Evolutionary conservation across 495 filamentous ascomycete genomes (phyloP), one percentile per base, ranked within the genome.

Genomic region (Aspergillus asperescens): DNA sequence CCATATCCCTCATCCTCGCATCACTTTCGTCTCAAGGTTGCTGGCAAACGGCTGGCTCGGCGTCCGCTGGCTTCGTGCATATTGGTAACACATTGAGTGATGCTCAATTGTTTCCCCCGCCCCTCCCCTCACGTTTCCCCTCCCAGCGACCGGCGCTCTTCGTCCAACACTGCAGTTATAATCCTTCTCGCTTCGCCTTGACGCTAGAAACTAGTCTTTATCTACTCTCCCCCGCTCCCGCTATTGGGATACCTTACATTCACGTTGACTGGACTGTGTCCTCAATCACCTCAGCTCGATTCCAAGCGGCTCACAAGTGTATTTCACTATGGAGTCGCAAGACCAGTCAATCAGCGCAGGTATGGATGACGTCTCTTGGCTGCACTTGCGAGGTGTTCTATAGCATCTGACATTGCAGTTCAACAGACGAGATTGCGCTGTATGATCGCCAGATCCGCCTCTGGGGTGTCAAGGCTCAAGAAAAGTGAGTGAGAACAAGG

Each of bases 371-470:
- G 9, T 9, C 19, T n/a, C 3, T 16, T 1, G 5, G 1, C 18
- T 29, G 10, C 22, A 29, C 5, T 38, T n/a, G n/a, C n/a, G 10
- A 38, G 5, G 1, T n/a, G 15, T 37, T 8, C 29, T 23, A 9
- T 19, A n/a, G 40, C 24, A 41, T n/a, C 35, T 55, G 23, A 58
- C 56, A 48, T 23, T 35, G 20, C 10, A 40, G 42, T 46, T 0
- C 0, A 22, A 45, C 38, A 94, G 93, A 96, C 72, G 93, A 98
- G 63, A 95, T 97, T 62, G 94, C 94, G 31, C 81, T 98, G 19
- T 98, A 98, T 70, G 93, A 98, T 69, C 86, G 93, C 18, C 93
- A 98, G 68, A 96, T 97, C 62, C 88, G 93, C n/a, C 82, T 98
- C 24, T 98, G 93, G 93, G 93, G 93, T 44, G 86, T 97, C 52